These are phyloP conservation scores for Serendipita indica DNA, from an alignment of 768 basidiomycete species.

Conservation along the genomic window DNA sequence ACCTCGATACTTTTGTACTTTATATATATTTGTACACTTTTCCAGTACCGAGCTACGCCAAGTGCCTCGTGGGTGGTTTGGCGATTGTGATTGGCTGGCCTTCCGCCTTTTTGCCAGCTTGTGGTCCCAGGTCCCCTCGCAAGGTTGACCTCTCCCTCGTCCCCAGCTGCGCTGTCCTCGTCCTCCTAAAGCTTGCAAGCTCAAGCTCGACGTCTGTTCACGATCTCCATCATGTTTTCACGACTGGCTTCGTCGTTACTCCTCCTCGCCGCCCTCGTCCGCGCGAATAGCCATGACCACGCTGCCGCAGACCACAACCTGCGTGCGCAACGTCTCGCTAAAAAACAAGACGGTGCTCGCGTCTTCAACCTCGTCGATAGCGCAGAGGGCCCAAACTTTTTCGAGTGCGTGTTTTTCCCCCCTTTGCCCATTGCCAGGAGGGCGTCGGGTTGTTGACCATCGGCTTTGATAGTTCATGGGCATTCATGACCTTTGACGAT, in stretches of 20 bases:
- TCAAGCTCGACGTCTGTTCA: neutral
- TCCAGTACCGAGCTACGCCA: no score
- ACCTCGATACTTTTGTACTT: no score
- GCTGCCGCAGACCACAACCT: neutral
- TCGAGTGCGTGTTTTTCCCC: conserved; percentile 10
- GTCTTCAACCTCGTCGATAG: conserved; percentile 9
- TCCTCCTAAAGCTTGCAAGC: neutral
- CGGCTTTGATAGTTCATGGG: conserved; percentile 13
- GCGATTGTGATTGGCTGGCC: no score
- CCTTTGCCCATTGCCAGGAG: neutral
- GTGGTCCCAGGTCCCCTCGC: no score
- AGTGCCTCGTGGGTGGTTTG: no score
- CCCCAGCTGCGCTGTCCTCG: neutral
- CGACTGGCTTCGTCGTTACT: neutral
- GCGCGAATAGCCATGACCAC: neutral
- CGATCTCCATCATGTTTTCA: neutral
- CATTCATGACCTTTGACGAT: conserved; percentile 15
- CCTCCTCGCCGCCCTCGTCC: neutral
- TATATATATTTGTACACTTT: no score
- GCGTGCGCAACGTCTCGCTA: neutral
- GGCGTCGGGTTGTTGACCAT: neutral
- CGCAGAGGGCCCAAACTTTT: conserved; percentile 11
- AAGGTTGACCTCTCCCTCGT: no score
- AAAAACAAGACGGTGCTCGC: neutral
- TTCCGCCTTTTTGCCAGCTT: no score